These are phyloP conservation scores for Hemileccinum impolitum DNA, from an alignment of 768 basidiomycete genomes.

Conservation along the genomic window DNA sequence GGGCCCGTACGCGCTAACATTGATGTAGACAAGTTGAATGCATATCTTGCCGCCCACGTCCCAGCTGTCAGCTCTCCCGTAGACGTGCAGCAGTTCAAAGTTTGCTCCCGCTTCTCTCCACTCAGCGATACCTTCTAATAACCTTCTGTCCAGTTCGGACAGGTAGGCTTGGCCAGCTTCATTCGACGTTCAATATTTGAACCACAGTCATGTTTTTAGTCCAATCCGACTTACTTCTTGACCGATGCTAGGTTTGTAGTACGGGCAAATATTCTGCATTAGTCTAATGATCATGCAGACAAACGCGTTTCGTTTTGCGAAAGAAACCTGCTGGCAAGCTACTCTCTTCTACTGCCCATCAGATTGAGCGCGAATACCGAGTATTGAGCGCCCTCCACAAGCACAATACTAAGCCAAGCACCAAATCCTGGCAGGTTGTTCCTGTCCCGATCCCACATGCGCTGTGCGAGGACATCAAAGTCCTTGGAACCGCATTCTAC, in stretches of 20 bases:
- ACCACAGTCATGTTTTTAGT: conserved; percentile 43
- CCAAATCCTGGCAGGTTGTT: conserved; percentile 49
- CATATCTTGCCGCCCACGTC: conserved; percentile 59
- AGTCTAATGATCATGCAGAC: conserved; percentile 29
- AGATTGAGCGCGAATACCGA: conserved; percentile 90
- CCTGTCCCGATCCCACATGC: conserved; percentile 85
- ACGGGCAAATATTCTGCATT: background rate
- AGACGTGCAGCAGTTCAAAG: conserved; percentile 89
- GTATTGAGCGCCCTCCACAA: conserved; percentile 74
- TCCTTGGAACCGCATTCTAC: conserved; percentile 91
- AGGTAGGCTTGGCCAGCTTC: conserved; percentile 47
- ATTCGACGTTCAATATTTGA: conserved; percentile 1
- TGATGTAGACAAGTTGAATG: conserved; percentile 58
- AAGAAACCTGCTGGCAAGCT: conserved; percentile 90
- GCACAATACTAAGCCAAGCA: conserved; percentile 60
- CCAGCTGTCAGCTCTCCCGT: conserved; percentile 60
- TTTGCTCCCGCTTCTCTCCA: conserved; percentile 32
- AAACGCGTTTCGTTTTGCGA: conserved; percentile 74
- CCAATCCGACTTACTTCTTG: conserved; percentile 95
- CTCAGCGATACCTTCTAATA: background rate
- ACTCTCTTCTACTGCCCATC: conserved; percentile 88
- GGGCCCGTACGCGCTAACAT: conserved; percentile 71
- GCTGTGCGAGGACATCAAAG: conserved; percentile 71
- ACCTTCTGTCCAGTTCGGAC: conserved; percentile 64
- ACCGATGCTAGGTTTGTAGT: conserved; percentile 63